Conservation (phyloP, 441 rosid species). For the Jatropha podagrica region DNA sequence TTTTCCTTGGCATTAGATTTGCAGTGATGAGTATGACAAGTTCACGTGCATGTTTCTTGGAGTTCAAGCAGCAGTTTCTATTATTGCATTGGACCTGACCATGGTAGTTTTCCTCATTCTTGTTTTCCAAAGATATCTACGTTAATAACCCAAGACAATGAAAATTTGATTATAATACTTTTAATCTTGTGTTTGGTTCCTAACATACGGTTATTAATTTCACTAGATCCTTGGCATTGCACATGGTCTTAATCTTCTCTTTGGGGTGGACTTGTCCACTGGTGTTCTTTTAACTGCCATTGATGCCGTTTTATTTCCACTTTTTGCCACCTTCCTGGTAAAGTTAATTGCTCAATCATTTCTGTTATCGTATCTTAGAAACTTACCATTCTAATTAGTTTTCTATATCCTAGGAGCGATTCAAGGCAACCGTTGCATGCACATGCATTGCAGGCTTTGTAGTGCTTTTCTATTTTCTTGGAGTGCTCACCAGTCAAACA, state of each 20-base stretch:
- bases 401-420: constrained; percentile 56
- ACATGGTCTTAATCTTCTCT: constrained; percentile 84
- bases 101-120: constrained; percentile 57
- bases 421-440: constrained; percentile 54
- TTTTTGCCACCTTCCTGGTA: constrained; percentile 77
- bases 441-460: constrained; percentile 54
- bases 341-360: constrained; percentile 27
- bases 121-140: constrained; percentile 7
- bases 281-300: constrained; percentile 79
- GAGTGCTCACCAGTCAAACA: constrained; percentile 79
- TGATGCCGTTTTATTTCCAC: constrained; percentile 81
- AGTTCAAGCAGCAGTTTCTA: constrained; percentile 75
- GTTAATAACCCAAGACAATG: constrained; percentile 1
- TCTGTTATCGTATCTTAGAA: constrained; percentile 9
- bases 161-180: constrained; percentile 3
- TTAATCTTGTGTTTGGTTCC: constrained; percentile 9
- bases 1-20: constrained; percentile 50
- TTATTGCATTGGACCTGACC: constrained; percentile 74
- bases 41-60: constrained; percentile 77
- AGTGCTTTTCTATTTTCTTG: constrained; percentile 61
- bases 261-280: constrained; percentile 81
- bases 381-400: constrained; percentile 4
- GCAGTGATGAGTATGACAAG: constrained; percentile 83
- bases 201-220: constrained; percentile 28
- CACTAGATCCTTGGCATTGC: constrained; percentile 89